phyloP scores from a whole-genome alignment of 1,284 basidiomycete genomes.

The Marasmius oreades region DNA sequence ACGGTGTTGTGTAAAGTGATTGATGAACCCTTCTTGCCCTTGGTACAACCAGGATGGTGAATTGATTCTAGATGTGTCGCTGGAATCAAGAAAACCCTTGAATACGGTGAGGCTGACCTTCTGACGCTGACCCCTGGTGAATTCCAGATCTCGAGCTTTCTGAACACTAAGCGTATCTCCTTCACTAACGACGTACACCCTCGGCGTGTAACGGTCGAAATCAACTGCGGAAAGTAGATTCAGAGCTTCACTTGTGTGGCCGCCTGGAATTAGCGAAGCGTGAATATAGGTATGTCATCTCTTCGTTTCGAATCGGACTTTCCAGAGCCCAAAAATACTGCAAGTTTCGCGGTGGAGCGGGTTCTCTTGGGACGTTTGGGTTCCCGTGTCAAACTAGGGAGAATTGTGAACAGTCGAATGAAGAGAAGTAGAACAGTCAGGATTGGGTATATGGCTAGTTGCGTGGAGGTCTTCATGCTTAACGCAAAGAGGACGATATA shows the following conservation, averaged over 20 bases:
- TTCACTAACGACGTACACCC: slow-evolving; percentile 82
- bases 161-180: slow-evolving; percentile 78
- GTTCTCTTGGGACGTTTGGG: not conserved
- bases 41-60: slow-evolving; percentile 66
- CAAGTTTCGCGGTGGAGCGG: slow-evolving; percentile 31
- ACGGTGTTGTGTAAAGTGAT: slow-evolving; percentile 61
- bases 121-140: slow-evolving; percentile 17
- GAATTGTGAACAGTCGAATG: too few species aligned
- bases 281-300: slow-evolving; percentile 2
- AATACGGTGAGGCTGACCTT: slow-evolving; percentile 1
- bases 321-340: slow-evolving; percentile 67
- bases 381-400: too few species aligned
- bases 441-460: too few species aligned
- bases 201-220: slow-evolving; percentile 68
- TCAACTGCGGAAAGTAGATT: slow-evolving; percentile 76
- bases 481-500: too few species aligned
- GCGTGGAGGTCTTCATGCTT: too few species aligned
- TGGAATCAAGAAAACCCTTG: not conserved
- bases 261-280: slow-evolving; percentile 63
- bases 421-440: too few species aligned
- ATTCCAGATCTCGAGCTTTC: slow-evolving; percentile 72
- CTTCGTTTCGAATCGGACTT: slow-evolving; percentile 17
- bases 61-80: slow-evolving; percentile 23
- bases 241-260: slow-evolving; percentile 91
- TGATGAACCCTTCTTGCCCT: slow-evolving; percentile 87